Evolutionary conservation across 495 filamentous ascomycete species (phyloP).

Genomic region (Aspergillus bridgeri): DNA sequence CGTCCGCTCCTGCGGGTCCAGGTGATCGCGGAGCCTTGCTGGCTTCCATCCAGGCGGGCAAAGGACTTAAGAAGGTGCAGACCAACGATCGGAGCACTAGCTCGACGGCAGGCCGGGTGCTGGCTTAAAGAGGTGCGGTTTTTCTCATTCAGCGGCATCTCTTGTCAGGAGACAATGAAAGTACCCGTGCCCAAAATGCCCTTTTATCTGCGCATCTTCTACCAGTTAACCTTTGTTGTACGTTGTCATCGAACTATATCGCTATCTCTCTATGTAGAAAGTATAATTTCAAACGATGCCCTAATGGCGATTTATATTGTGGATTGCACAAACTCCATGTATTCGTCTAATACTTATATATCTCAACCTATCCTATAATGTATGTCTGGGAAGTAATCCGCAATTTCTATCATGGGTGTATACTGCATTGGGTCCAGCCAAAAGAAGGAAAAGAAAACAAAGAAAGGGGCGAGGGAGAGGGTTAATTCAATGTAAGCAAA

Average conservation of each 20-base stretch:
- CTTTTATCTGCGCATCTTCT: background rate
- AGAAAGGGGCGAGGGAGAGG: too few relatives aligned
- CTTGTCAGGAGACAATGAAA: background rate
- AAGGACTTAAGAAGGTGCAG: constrained; percentile 70
- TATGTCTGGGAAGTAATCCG: background rate
- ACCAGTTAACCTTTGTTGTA: background rate
- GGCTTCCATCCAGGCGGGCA: constrained; percentile 77
- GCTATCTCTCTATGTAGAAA: background rate
- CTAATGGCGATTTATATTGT: background rate
- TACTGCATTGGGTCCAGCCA: too few relatives aligned
- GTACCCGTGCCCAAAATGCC: background rate
- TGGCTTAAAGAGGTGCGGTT: constrained; percentile 26
- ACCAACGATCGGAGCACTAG: constrained; percentile 80
- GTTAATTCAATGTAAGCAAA: too few relatives aligned
- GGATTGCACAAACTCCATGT: background rate
- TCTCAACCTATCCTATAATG: background rate
- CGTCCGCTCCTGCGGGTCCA: constrained; percentile 40
- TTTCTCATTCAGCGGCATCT: background rate
- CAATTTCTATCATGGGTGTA: background rate
- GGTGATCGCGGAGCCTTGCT: constrained; percentile 61
- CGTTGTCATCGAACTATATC: background rate
- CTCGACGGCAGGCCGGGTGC: constrained; percentile 67
- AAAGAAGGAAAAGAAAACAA: background rate
- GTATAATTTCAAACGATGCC: background rate
- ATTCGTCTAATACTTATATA: background rate